Evolutionary conservation across 106 monocot species (phyloP), one percentile per base, ranked within the genome.

Genomic region (Ottelia alismoides): DNA sequence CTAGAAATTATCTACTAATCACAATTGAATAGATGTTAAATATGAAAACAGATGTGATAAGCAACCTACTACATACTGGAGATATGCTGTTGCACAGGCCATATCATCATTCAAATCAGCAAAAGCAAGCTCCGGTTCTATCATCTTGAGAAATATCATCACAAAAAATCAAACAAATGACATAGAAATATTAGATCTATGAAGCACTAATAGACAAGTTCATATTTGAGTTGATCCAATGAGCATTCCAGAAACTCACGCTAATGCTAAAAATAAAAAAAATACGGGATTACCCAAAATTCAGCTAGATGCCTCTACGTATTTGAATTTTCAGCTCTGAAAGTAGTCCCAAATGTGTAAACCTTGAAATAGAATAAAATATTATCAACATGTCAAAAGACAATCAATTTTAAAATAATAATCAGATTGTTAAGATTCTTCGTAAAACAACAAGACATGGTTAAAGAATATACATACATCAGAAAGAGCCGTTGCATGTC

Each of bases 41-140:
- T 6, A 43, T 43, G 27, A 27, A 61, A 31, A 29, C n/a, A 71
- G 65, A 46, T 24, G 45, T 26, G 52, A 74, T 51, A 70, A 63
- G 75, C 61, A 62, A 96, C 96, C 78, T 89, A 96, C 96, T 75
- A 96, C 96, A 70, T 89, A 89, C 85, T 89, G 96, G 84, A 96
- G 96, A 82, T 96, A 89, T 27, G 81, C 79, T 79, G 89, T 89
- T 32, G 96, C 89, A 75, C 96, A 96, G 20, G 96, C 89, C 96
- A 96, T 96, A 67, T 89, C 82, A 74, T 96, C 96, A 62, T 79
- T 72, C 53, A 96, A 62, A 79, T 96, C 96, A 65, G 96, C 89
- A 72, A 96, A 96, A 64, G 96, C 89, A 71, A 96, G 74, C 55
- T 96, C 96, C 63, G 96, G 96, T 72, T 96, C 96, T 65, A 96